Base-by-base conservation (phyloP, 495 filamentous ascomycete species). In the Talaromyces nanjingensis region DNA sequence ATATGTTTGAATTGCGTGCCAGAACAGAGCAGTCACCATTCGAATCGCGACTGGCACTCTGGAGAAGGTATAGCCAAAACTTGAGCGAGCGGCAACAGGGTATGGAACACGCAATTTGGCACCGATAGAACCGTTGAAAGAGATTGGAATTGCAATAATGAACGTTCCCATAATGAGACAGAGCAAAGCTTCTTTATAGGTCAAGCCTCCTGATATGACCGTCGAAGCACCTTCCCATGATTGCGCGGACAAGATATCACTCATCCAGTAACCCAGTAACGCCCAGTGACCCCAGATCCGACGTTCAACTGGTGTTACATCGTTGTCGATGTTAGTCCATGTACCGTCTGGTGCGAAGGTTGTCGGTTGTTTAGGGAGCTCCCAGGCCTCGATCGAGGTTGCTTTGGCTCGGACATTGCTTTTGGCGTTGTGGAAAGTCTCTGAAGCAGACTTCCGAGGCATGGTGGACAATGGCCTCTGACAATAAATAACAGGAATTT, bases 31-130 rank as follows among this genome's bases (percentile, higher is more conserved):
- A 22, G 73, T 76, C 49, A 79, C 74, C 66, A 75, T 71, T 16
- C 79, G 72, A 31, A 69, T 69, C 11, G 80, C 68, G 52, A 82
- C 66, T 27, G 75, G 71, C 61, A 75, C 70, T 56, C 76, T 77
- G 53, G 80, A 82, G 6, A 87, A 86, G 77, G 76, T 75, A 67
- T 70, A 79, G 37, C 77, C 76, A 57, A 79, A 83, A 12, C 72
- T 73, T 25, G 78, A 70, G 4, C 77, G 68, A 49, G 73, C 69
- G 34, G 72, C 70, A 11, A 80, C 72, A 12, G 77, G 74, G 64
- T 76, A 81, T 2, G 75, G 75, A 42, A 79, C 72, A 62, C 79
- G 80, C 24, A 78, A 70, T 34, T 68, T 66, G 52, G 79, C 79
- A 47, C 80, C 81, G 27, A 80, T 69, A 47, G 74, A 70, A 31